A percentile compares a stretch with the other conserved stretches of the same genome.
phyloP scores from a whole-genome alignment of 257 asterid genomes.

The Echites panduratus region DNA sequence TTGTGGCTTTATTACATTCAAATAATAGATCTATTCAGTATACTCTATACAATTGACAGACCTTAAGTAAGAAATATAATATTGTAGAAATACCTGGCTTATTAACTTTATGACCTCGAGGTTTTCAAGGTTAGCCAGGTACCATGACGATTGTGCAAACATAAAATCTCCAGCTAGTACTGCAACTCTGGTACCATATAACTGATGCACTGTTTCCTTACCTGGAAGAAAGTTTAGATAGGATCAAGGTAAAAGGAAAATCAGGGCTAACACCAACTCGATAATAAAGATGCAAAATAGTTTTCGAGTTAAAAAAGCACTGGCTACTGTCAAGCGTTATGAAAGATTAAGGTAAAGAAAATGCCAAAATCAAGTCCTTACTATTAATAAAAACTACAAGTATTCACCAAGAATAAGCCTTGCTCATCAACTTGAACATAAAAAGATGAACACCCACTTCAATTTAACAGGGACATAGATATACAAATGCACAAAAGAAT shows the following conservation, averaged over 20 bases:
- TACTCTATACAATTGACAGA: constrained; percentile 1
- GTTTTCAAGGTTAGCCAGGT: constrained; percentile 91
- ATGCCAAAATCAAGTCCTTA: background rate
- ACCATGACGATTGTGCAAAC: constrained; percentile 99
- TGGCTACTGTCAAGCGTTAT: background rate
- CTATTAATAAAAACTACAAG: background rate
- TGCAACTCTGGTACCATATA: constrained; percentile 86
- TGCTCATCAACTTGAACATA: background rate
- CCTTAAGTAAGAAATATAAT: background rate
- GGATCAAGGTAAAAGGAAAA: background rate
- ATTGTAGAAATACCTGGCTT: constrained; percentile 58
- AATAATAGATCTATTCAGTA: background rate
- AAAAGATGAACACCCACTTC: background rate
- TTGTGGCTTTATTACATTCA: background rate
- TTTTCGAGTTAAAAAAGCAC: background rate
- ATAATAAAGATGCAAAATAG: background rate
- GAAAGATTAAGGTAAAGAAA: background rate
- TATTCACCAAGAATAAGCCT: background rate
- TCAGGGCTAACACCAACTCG: background rate
- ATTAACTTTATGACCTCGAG: constrained; percentile 91
- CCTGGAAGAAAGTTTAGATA: constrained; percentile 33
- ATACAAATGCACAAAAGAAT: background rate
- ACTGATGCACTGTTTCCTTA: constrained; percentile 83
- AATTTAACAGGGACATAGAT: background rate
- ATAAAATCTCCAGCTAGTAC: constrained; percentile 96